Base-by-base conservation (phyloP, 371 early-diverging fungal genomes). In the Mucor plumbeus region DNA sequence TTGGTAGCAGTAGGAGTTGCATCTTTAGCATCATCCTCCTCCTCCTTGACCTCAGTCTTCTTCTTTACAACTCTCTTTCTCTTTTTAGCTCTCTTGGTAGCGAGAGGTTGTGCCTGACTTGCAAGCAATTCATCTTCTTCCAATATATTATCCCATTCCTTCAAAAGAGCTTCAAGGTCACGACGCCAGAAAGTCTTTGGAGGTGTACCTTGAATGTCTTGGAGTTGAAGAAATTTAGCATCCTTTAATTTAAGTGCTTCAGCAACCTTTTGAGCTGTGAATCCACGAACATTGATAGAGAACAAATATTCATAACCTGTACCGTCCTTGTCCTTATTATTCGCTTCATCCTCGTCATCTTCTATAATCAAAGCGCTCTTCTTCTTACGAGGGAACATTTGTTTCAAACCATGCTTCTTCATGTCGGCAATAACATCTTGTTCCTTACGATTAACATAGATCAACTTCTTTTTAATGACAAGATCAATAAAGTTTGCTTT, bases 291-390 rank as follows among this genome's bases (percentile, higher is more conserved):
- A 33, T 94, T 92, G 94, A 99, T 97, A 13, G 85, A 77, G 60
- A 99, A 85, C 39, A 99, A 84, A 71, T 99, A 99, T 68, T 98
- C 96, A 72, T 88, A 99, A 31, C 93, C 96, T 21, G 75, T 71
- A 14, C 39, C 78, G 26, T 68, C 65, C 26, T 56, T 55, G 1
- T 65, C 55, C 4, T 71, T 67, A 13, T 13, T 53, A 14, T 10
- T 50, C 3, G 26, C 26, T 26, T 26, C 26, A 11, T 31, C 43
- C n/a, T 83, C 82, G 4, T 73, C 80, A 5, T 75, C 82, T 13
- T 82, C 84, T 14, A 88, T 79, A 38, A 80, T 67, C 31, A 72
- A 55, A 0, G 67, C 63, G 26, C 70, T 78, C 14, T 73, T 71
- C 54, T 81, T 73, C 74, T 89, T 90, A 10, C 68, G 63, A 6